A percentile compares a stretch with the other conserved stretches of the same genome.
phyloP scores from a whole-genome alignment of 1,284 basidiomycete species.

The Papiliotrema fonsecae region DNA sequence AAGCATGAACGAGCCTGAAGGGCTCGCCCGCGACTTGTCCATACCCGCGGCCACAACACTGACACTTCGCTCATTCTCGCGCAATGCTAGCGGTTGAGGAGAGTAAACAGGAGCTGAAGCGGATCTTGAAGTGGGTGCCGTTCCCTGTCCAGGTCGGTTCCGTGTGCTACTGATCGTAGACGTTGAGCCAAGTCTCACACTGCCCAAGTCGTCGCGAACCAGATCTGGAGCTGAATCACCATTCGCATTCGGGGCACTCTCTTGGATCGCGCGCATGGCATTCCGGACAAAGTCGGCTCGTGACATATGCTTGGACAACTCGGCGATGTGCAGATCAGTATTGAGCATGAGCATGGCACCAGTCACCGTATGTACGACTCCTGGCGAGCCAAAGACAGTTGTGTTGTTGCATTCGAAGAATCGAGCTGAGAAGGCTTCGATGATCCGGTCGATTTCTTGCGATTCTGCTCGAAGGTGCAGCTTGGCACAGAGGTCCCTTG shows the following conservation, averaged over 20 bases:
- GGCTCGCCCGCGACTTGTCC: constrained; percentile 16
- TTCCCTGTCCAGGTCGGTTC: constrained; percentile 1
- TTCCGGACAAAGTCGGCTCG: constrained; percentile 89
- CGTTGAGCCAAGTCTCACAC: constrained; percentile 13
- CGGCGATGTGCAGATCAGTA: constrained; percentile 94
- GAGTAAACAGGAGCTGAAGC: constrained; percentile 31
- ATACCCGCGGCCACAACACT: background rate
- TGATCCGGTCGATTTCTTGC: constrained; percentile 94
- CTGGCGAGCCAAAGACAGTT: constrained; percentile 71
- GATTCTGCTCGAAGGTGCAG: constrained; percentile 93
- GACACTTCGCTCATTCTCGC: constrained; percentile 1
- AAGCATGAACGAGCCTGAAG: constrained; percentile 32
- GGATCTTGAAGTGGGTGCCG: constrained; percentile 17
- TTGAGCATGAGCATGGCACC: constrained; percentile 93
- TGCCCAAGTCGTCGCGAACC: constrained; percentile 56
- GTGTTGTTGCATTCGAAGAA: constrained; percentile 88
- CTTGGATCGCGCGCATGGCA: constrained; percentile 73
- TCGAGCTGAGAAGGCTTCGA: constrained; percentile 80
- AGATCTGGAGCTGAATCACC: constrained; percentile 58
- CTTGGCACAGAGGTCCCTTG: constrained; percentile 78
- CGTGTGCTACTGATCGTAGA: constrained; percentile 15
- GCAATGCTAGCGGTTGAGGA: background rate
- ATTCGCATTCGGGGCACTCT: constrained; percentile 32
- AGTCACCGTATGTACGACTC: constrained; percentile 85
- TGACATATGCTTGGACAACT: constrained; percentile 84